Percentiles rank a stretch among this genome's conserved stretches.
These are phyloP conservation scores for Rhizopus microsporus DNA, from an alignment of 371 early-diverging fungal genomes.

Conservation along the genomic window DNA sequence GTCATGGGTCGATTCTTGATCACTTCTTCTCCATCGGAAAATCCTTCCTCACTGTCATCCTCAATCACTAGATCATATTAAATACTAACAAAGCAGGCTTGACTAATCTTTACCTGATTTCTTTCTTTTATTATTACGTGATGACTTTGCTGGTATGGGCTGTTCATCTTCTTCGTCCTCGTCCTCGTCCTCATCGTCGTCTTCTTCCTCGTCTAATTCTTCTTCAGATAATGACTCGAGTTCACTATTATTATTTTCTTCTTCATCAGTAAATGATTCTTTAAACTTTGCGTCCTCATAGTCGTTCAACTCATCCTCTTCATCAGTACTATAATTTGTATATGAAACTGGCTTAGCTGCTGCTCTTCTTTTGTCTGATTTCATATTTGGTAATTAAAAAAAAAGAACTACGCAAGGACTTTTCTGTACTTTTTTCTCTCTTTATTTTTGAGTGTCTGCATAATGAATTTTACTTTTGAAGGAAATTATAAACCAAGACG, in stretches of 20 bases:
- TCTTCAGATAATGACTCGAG: slow-evolving; percentile 37
- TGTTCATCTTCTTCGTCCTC: slow-evolving; percentile 36
- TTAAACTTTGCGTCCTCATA: slow-evolving; percentile 20
- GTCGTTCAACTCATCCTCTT: slow-evolving; percentile 14
- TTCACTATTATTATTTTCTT: slow-evolving; percentile 33
- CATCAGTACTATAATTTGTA: slow-evolving; percentile 26
- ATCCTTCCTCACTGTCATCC: slow-evolving; percentile 19
- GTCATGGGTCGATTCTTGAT: slow-evolving; percentile 59
- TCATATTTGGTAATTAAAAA: slow-evolving; percentile 12
- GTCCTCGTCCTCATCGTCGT: slow-evolving; percentile 35
- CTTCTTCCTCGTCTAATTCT: slow-evolving; percentile 24
- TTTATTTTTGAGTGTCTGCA: neutral
- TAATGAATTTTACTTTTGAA: slow-evolving; percentile 67
- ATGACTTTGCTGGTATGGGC: slow-evolving; percentile 16
- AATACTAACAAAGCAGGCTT: neutral
- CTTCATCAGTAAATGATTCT: slow-evolving; percentile 26
- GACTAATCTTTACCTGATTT: slow-evolving; percentile 22
- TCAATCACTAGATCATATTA: slow-evolving; percentile 2
- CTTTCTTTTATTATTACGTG: slow-evolving; percentile 25
- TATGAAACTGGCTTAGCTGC: slow-evolving; percentile 19
- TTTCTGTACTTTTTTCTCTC: slow-evolving; percentile 4
- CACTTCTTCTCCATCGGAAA: slow-evolving; percentile 51
- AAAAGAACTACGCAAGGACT: slow-evolving; percentile 1
- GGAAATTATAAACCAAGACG: slow-evolving; percentile 71
- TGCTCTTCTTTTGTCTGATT: slow-evolving; percentile 28